Percentiles rank a stretch among this genome's conserved stretches.
Evolutionary conservation across 768 basidiomycete genomes (phyloP).

Genomic region (Phylloporus sp.): DNA sequence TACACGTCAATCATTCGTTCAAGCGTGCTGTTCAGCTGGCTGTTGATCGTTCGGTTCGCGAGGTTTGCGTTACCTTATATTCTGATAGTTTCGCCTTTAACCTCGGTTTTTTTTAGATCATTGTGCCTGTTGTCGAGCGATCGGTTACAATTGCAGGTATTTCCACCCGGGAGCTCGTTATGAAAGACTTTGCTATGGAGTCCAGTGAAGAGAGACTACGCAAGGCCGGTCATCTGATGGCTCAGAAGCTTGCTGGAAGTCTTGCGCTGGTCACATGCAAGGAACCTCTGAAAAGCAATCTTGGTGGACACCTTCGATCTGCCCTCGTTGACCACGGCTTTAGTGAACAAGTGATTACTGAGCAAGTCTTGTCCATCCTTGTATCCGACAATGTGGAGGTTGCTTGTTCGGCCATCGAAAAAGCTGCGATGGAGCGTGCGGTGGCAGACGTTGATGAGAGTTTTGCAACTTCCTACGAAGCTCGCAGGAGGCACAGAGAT

Average conservation of each 20-base stretch:
- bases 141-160: constrained; percentile 99
- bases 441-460: constrained; percentile 90
- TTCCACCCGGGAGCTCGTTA: constrained; percentile 90
- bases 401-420: constrained; percentile 92
- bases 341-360: constrained; percentile 79
- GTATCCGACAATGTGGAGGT: constrained; percentile 91
- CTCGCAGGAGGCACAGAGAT: constrained; percentile 84
- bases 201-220: constrained; percentile 86
- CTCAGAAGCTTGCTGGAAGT: constrained; percentile 93
- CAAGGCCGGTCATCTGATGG: constrained; percentile 92
- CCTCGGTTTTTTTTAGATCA: constrained; percentile 54
- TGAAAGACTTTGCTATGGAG: constrained; percentile 95
- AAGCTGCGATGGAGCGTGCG: constrained; percentile 96
- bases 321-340: constrained; percentile 85
- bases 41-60: constrained; percentile 91
- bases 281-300: constrained; percentile 90
- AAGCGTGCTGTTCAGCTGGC: constrained; percentile 89
- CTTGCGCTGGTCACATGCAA: constrained; percentile 97
- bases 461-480: constrained; percentile 77
- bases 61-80: constrained; percentile 47
- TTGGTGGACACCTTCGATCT: constrained; percentile 83
- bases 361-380: constrained; percentile 72
- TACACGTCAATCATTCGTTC: constrained; percentile 76
- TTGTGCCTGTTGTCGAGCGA: constrained; percentile 94
- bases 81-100: background rate